Percentiles rank a stretch among this genome's conserved stretches.
phyloP scores from a whole-genome alignment of 2,329 filamentous ascomycete genomes.

The Daldinia sp. region DNA sequence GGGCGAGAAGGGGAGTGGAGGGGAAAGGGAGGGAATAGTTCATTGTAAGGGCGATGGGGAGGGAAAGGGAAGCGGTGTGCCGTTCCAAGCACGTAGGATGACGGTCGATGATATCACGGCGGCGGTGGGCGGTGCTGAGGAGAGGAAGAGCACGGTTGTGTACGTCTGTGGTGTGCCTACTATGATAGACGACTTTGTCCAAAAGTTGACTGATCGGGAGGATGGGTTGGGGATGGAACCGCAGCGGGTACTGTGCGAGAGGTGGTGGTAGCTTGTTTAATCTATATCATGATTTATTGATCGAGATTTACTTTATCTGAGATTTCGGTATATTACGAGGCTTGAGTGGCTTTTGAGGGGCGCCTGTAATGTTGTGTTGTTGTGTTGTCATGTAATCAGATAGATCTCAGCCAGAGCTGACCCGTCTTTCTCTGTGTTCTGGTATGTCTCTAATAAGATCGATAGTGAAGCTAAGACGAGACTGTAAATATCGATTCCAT shows the following conservation, averaged over 20 bases:
- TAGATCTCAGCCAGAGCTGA: too few relatives aligned
- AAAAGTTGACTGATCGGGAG: conserved; percentile 50
- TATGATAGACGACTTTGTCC: conserved; percentile 74
- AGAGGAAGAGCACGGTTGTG: conserved; percentile 57
- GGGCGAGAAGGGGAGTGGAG: conserved; percentile 17
- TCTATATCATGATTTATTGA: background rate
- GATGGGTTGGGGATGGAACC: conserved; percentile 51
- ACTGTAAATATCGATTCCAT: background rate
- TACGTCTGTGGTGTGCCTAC: conserved; percentile 73
- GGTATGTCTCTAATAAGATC: background rate
- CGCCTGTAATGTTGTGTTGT: too few relatives aligned
- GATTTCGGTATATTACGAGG: background rate
- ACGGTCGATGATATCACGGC: conserved; percentile 51
- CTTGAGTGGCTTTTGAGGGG: too few relatives aligned
- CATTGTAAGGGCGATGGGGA: conserved; percentile 26
- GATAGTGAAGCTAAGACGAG: background rate
- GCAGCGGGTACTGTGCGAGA: conserved; percentile 64
- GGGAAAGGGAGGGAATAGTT: conserved; percentile 31
- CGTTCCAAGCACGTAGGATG: conserved; percentile 53
- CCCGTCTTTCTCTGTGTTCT: too few relatives aligned
- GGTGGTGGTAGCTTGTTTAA: conserved; percentile 65
- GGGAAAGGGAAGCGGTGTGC: conserved; percentile 37
- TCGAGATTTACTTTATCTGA: background rate
- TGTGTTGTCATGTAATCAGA: too few relatives aligned
- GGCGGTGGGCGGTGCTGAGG: conserved; percentile 49